Evolutionary conservation across 108 stramenopile species (phyloP).

Genomic region (Fragilaria crotonensis): DNA sequence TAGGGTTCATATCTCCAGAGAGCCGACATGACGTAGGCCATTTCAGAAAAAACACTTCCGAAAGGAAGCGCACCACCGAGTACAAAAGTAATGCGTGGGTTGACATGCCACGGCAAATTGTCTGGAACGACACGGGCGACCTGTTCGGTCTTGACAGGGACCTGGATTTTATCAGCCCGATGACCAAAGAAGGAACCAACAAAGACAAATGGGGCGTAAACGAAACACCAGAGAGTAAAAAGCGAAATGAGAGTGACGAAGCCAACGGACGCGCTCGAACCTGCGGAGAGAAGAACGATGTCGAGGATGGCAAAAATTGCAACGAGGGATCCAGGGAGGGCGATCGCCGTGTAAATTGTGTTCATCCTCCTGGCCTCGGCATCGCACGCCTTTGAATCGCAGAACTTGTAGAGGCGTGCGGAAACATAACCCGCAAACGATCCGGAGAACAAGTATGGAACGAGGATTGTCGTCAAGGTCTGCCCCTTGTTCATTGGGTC

Average conservation of each 20-base stretch:
- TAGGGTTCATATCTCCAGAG: conserved; percentile 97
- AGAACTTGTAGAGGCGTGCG: too few species aligned
- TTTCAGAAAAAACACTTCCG: too few species aligned
- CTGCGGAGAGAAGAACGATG: conserved; percentile 67
- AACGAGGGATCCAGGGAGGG: conserved; percentile 65
- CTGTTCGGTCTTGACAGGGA: too few species aligned
- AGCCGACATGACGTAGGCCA: conserved; percentile 97
- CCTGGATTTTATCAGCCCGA: too few species aligned
- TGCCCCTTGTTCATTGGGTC: too few species aligned
- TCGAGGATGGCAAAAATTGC: conserved; percentile 79
- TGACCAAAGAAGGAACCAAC: conserved; percentile 93
- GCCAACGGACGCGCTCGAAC: conserved; percentile 84
- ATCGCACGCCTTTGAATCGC: too few species aligned
- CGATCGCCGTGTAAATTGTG: conserved; percentile 80
- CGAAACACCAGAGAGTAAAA: conserved; percentile 77
- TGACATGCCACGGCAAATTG: conserved; percentile 83
- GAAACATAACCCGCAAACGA: too few species aligned
- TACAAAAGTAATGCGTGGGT: conserved; percentile 40
- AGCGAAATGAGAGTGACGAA: conserved; percentile 82
- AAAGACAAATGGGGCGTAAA: conserved; percentile 90
- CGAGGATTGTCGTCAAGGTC: too few species aligned
- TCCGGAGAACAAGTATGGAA: too few species aligned
- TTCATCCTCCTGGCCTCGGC: too few species aligned
- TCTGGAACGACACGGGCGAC: conserved; percentile 90
- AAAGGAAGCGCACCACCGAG: conserved; percentile 92